These are phyloP conservation scores for Rhizoclosmatium globosum DNA, from an alignment of 192 early-diverging fungal species.

Conservation along the genomic window DNA sequence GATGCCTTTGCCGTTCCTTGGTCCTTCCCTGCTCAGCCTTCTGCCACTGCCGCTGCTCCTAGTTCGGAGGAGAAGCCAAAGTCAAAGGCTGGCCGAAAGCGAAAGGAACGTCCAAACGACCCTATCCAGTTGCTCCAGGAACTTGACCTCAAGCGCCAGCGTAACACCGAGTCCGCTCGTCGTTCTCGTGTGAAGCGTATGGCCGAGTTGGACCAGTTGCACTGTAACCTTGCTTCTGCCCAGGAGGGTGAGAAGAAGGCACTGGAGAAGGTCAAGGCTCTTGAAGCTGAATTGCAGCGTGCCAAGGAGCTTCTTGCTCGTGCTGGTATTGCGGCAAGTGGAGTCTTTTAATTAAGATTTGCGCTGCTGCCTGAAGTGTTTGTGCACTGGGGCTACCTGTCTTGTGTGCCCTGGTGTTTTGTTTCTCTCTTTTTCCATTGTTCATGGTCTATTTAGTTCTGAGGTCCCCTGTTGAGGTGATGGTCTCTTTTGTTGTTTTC, in stretches of 20 bases:
- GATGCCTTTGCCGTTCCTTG: constrained; percentile 23
- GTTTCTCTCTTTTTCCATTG: constrained; percentile 1
- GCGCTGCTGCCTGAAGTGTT: background rate
- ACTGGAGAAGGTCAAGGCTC: constrained; percentile 31
- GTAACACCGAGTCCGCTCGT: constrained; percentile 93
- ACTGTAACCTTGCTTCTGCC: constrained; percentile 75
- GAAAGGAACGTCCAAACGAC: constrained; percentile 52
- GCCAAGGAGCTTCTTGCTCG: constrained; percentile 20
- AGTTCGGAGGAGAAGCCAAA: constrained; percentile 24
- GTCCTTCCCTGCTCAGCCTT: background rate
- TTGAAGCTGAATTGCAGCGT: constrained; percentile 21
- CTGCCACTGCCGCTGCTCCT: background rate
- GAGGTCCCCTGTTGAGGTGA: too few relatives aligned
- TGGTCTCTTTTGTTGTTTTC: background rate
- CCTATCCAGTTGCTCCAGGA: constrained; percentile 46
- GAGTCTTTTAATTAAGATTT: constrained; percentile 24
- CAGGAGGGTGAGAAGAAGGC: constrained; percentile 27
- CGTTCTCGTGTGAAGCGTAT: constrained; percentile 86
- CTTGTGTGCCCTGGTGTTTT: background rate
- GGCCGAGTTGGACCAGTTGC: constrained; percentile 85
- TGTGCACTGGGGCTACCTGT: background rate
- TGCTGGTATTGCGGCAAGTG: too few relatives aligned
- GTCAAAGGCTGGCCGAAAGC: constrained; percentile 51
- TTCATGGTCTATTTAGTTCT: too few relatives aligned
- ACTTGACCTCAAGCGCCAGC: constrained; percentile 56